A percentile compares a stretch with the other conserved stretches of the same genome.
phyloP scores from a whole-genome alignment of 371 early-diverging fungal genomes.

The Mortierella sp. region DNA sequence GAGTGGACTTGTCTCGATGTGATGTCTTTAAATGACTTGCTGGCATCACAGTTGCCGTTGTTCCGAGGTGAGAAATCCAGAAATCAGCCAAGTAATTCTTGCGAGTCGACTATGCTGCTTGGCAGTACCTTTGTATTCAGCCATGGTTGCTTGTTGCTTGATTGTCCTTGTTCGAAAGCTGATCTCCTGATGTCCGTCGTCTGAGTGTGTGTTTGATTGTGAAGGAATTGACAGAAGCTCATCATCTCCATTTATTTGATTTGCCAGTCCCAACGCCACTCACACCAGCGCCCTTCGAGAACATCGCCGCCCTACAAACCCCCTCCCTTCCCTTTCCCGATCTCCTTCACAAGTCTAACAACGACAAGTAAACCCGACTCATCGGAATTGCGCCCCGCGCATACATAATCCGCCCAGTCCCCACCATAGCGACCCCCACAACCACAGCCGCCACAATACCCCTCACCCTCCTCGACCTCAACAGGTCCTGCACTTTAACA shows the following conservation, averaged over 20 bases:
- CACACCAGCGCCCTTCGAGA: too few relatives aligned
- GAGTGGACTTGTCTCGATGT: neutral
- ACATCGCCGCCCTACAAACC: too few relatives aligned
- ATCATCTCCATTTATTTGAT: neutral
- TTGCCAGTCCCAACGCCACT: neutral
- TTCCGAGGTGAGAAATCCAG: too few relatives aligned
- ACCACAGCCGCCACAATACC: conserved; percentile 18
- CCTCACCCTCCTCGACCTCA: conserved; percentile 13
- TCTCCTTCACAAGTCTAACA: conserved; percentile 2
- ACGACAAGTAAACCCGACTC: conserved; percentile 16
- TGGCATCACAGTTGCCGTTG: neutral
- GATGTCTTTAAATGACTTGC: neutral
- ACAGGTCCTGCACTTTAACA: conserved; percentile 18
- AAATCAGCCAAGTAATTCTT: neutral
- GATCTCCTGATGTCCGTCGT: neutral
- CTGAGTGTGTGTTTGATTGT: neutral
- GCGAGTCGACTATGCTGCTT: too few relatives aligned
- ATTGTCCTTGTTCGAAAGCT: neutral
- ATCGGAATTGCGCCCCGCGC: conserved; percentile 34
- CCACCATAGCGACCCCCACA: conserved; percentile 25
- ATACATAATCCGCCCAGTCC: conserved; percentile 28
- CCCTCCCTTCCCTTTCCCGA: too few relatives aligned
- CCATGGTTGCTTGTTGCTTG: conserved; percentile 39
- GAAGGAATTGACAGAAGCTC: neutral
- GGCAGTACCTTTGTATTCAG: conserved; percentile 60